These are phyloP conservation scores for Stentor roeselii DNA, from an alignment of 73 alveolate genomes.

Conservation along the genomic window DNA sequence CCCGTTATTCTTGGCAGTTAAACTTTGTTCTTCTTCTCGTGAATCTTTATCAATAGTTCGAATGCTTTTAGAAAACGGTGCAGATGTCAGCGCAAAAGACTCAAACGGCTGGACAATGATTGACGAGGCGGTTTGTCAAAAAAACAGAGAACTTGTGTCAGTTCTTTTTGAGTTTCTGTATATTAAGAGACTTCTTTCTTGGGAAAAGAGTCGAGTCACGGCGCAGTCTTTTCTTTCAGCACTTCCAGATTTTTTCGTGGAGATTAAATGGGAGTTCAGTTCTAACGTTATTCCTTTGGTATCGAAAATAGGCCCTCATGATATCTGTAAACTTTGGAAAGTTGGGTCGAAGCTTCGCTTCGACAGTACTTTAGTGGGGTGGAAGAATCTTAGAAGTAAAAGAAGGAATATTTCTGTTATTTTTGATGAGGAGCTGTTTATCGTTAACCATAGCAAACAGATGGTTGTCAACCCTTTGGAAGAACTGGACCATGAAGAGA, in stretches of 20 bases:
- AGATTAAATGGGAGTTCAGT: constrained; percentile 83
- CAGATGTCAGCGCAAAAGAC: constrained; percentile 71
- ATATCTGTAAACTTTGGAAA: constrained; percentile 77
- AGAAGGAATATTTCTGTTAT: constrained; percentile 71
- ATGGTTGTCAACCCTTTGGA: constrained; percentile 69
- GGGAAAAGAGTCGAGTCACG: constrained; percentile 41
- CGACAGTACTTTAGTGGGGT: constrained; percentile 78
- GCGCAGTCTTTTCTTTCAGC: constrained; percentile 40
- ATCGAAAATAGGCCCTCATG: constrained; percentile 75
- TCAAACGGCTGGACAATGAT: constrained; percentile 72
- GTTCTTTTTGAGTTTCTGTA: constrained; percentile 64
- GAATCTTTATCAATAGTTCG: constrained; percentile 49
- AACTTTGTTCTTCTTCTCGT: constrained; percentile 47
- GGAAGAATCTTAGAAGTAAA: constrained; percentile 56
- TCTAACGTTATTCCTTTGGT: constrained; percentile 71
- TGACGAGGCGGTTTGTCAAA: constrained; percentile 74
- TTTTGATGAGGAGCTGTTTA: constrained; percentile 59
- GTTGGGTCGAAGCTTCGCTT: constrained; percentile 64
- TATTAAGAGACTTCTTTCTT: constrained; percentile 41
- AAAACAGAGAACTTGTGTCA: constrained; percentile 59
- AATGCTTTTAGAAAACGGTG: constrained; percentile 48
- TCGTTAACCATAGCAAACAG: constrained; percentile 53
- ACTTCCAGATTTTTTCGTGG: constrained; percentile 78
- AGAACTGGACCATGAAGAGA: constrained; percentile 84
- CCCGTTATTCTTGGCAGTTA: constrained; percentile 71